These are phyloP conservation scores for Nothomitra cinnamomea DNA, from an alignment of 2,329 filamentous ascomycete species.

Conservation along the genomic window DNA sequence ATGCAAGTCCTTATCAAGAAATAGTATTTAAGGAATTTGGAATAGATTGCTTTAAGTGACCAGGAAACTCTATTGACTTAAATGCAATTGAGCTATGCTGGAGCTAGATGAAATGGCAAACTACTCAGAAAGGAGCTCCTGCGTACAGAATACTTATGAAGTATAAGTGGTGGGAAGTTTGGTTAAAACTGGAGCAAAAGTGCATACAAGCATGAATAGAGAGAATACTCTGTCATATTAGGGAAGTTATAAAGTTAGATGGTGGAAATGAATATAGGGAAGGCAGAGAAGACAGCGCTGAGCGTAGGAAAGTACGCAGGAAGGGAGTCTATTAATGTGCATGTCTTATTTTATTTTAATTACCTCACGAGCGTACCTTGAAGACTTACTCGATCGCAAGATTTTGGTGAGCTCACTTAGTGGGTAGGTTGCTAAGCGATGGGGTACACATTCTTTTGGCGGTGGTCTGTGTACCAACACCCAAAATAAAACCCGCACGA, in stretches of 20 bases:
- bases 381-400: too few species aligned
- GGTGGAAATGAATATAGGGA: neutral
- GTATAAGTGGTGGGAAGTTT: neutral
- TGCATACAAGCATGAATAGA: neutral
- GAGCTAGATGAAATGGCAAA: neutral
- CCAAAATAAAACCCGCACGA: too few species aligned
- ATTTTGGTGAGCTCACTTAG: too few species aligned
- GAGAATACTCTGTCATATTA: neutral
- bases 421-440: too few species aligned
- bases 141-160: neutral
- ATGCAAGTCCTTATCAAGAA: neutral
- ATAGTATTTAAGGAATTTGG: neutral
- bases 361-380: too few species aligned
- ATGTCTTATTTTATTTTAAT: neutral
- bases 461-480: too few species aligned
- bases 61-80: neutral
- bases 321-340: neutral
- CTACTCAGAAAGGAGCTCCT: neutral
- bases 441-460: too few species aligned
- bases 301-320: neutral
- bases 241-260: neutral
- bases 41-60: neutral
- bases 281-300: neutral
- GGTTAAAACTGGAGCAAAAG: neutral
- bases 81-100: neutral